Evolutionary conservation across 257 asterid species (phyloP).

Genomic region (Lithospermum erythrorhizon): DNA sequence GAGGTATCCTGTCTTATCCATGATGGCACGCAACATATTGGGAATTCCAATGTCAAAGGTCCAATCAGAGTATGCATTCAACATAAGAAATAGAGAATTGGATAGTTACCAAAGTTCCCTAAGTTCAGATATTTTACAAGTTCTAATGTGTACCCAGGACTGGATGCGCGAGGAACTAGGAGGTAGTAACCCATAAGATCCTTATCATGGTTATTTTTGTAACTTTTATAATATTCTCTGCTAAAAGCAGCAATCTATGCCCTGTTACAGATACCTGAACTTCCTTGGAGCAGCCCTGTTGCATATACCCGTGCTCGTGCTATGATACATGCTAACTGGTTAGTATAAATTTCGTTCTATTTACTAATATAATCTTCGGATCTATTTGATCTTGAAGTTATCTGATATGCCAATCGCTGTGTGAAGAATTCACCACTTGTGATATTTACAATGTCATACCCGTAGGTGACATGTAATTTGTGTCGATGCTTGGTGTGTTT

Average conservation of each 20-base stretch:
- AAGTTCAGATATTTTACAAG: constrained; percentile 64
- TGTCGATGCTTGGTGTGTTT: not conserved
- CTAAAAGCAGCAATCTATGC: constrained; percentile 1
- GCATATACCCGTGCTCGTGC: constrained; percentile 16
- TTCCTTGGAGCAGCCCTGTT: constrained; percentile 12
- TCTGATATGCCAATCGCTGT: not conserved
- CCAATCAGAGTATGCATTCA: constrained; percentile 39
- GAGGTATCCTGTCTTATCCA: constrained; percentile 73
- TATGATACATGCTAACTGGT: constrained; percentile 26
- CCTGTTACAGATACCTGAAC: constrained; percentile 25
- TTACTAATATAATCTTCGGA: not conserved
- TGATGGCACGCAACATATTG: constrained; percentile 81
- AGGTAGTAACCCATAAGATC: constrained; percentile 26
- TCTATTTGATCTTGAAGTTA: not conserved
- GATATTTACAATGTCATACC: not conserved
- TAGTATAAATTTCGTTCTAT: not conserved
- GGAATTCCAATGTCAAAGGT: constrained; percentile 82
- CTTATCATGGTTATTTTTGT: constrained; percentile 1
- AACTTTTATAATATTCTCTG: constrained; percentile 11
- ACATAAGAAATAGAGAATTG: constrained; percentile 43
- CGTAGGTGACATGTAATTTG: not conserved
- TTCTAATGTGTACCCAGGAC: constrained; percentile 81
- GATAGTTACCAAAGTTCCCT: constrained; percentile 46
- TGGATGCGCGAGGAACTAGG: constrained; percentile 59
- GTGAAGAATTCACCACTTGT: not conserved